Evolutionary conservation across 768 basidiomycete genomes (phyloP).

Genomic region (Gelatoporia subvermispora): DNA sequence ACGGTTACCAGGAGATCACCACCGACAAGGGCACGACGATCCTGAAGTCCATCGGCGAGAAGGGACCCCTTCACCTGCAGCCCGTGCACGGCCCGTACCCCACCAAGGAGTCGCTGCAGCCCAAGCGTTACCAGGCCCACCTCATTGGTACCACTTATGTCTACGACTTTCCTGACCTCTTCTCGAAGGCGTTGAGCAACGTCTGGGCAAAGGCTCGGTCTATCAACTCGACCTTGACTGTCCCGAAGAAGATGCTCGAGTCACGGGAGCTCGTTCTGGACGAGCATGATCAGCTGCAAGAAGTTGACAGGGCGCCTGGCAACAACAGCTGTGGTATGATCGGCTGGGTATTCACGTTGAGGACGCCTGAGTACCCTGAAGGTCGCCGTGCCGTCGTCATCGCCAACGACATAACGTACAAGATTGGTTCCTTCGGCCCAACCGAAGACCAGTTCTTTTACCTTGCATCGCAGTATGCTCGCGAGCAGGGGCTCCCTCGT

Average conservation of each 20-base stretch:
- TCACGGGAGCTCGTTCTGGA: slow-evolving; percentile 91
- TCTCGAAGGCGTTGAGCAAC: slow-evolving; percentile 93
- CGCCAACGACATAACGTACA: slow-evolving; percentile 98
- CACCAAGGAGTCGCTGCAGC: slow-evolving; percentile 97
- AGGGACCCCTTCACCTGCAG: slow-evolving; percentile 93
- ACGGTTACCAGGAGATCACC: slow-evolving; percentile 95
- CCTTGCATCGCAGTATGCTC: slow-evolving; percentile 90
- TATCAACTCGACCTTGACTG: slow-evolving; percentile 56
- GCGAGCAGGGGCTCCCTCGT: slow-evolving; percentile 81
- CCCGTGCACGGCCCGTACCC: slow-evolving; percentile 91
- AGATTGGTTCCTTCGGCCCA: slow-evolving; percentile 97
- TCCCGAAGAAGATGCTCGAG: slow-evolving; percentile 76
- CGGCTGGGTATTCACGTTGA: slow-evolving; percentile 90
- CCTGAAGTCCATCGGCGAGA: slow-evolving; percentile 96
- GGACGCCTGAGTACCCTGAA: slow-evolving; percentile 86
- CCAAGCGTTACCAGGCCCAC: slow-evolving; percentile 98
- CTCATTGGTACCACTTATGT: slow-evolving; percentile 97
- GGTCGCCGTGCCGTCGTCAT: slow-evolving; percentile 87
- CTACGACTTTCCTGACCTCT: slow-evolving; percentile 99
- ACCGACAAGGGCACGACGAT: slow-evolving; percentile 95
- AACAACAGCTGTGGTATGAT: slow-evolving; percentile 98
- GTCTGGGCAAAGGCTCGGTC: slow-evolving; percentile 77
- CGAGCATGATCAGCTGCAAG: slow-evolving; percentile 85
- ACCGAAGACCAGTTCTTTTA: slow-evolving; percentile 95
- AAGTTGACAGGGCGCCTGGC: slow-evolving; percentile 89